Percentiles rank a stretch among this genome's conserved stretches.
These are phyloP conservation scores for Colletotrichum eleusines DNA, from an alignment of 2,329 filamentous ascomycete genomes.

Conservation along the genomic window DNA sequence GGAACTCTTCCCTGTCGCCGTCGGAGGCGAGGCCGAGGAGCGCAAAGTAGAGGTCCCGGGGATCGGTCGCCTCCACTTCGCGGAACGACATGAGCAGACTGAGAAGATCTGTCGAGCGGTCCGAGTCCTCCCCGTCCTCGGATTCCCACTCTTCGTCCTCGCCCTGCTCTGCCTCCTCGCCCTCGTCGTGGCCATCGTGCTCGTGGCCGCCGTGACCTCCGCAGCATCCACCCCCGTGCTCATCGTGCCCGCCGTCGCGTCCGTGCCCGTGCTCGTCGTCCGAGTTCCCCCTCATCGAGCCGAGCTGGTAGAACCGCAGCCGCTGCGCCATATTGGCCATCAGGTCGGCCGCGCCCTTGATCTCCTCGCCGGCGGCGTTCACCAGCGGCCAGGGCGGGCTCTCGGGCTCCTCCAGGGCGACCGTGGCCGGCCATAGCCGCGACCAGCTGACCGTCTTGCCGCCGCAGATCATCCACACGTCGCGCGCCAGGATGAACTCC, in stretches of 20 bases:
- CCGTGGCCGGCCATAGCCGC: slow-evolving; percentile 34
- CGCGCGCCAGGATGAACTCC: slow-evolving; percentile 45
- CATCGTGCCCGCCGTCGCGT: slow-evolving; percentile 8
- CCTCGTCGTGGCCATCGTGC: slow-evolving; percentile 6
- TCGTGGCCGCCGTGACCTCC: slow-evolving; percentile 3
- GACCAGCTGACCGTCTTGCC: slow-evolving; percentile 38
- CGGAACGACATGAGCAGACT: slow-evolving; percentile 39
- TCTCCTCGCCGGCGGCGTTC: slow-evolving; percentile 28
- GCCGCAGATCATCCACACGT: slow-evolving; percentile 45
- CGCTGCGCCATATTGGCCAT: slow-evolving; percentile 40
- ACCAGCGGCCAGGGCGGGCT: slow-evolving; percentile 38
- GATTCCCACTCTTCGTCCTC: slow-evolving; percentile 33
- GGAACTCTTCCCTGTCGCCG: slow-evolving; percentile 39
- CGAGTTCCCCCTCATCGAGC: slow-evolving; percentile 27
- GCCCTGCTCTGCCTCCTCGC: not conserved
- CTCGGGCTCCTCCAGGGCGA: slow-evolving; percentile 37
- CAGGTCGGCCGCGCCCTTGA: slow-evolving; percentile 34
- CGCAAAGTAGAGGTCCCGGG: slow-evolving; percentile 39
- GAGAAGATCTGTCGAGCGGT: slow-evolving; percentile 35
- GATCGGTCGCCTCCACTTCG: slow-evolving; percentile 40
- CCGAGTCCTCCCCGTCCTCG: slow-evolving; percentile 20
- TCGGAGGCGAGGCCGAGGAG: slow-evolving; percentile 39
- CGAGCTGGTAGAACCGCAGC: slow-evolving; percentile 37
- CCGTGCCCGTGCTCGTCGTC: slow-evolving; percentile 4
- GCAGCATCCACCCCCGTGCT: slow-evolving; percentile 28